These are phyloP conservation scores for Biancaea sappan DNA, from an alignment of 306 rosid species.

Conservation along the genomic window DNA sequence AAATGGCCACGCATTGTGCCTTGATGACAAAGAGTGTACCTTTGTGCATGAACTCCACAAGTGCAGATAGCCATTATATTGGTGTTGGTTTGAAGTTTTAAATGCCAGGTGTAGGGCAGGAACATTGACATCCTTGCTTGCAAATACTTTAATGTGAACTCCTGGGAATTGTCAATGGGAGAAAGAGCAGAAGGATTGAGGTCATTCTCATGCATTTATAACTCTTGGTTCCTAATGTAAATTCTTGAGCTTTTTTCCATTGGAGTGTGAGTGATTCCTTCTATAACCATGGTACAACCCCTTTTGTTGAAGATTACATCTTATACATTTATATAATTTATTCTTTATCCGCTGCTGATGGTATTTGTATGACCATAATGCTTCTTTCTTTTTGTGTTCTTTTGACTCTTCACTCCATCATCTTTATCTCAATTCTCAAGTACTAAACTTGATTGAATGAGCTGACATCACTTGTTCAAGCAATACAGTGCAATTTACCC, in stretches of 20 bases:
- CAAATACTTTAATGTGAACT: neutral
- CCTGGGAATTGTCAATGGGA: neutral
- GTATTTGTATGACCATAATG: neutral
- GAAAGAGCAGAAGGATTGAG: neutral
- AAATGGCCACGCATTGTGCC: constrained; percentile 6
- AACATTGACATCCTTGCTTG: constrained; percentile 4
- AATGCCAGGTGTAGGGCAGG: neutral
- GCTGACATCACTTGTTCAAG: neutral
- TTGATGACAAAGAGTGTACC: neutral
- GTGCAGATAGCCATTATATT: neutral
- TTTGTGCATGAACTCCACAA: neutral
- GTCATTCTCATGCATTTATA: constrained; percentile 1
- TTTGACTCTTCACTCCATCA: neutral
- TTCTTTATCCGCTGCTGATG: neutral
- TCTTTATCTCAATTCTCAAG: constrained; percentile 10
- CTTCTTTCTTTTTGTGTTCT: constrained; percentile 1
- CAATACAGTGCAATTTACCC: neutral
- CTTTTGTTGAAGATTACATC: neutral
- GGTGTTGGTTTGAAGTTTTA: neutral
- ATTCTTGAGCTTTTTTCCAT: neutral
- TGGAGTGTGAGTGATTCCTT: neutral
- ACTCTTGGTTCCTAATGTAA: neutral
- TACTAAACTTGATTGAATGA: neutral
- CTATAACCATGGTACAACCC: neutral
- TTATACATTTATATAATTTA: neutral